Base-by-base conservation (phyloP, 1,139 yeast species). In the Debaryomyces singareniensis region DNA sequence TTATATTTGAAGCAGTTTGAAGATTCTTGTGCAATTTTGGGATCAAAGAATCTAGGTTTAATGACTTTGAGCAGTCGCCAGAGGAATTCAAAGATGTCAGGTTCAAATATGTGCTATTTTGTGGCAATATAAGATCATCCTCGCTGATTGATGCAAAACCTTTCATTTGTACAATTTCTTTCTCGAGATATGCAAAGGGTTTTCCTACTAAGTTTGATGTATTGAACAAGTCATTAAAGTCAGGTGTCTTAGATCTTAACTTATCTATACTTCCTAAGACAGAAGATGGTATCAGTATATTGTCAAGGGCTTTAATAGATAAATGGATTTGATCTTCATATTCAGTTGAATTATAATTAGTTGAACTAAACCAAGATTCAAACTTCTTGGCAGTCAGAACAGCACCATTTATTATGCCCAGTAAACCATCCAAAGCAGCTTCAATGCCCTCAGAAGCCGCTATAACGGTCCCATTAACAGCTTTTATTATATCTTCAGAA, bases 271-370 rank as follows among this genome's bases (percentile, higher is more conserved):
- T 69, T 2, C 51, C 47, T 39, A 80, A 69, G 24, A 85, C 72
- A 0, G 75, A 56, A 0, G 69, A 44, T 1, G 96, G 86, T 5
- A 91, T 81, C 10, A 70, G 50, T 31, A 91, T 53, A 36, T 78
- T 61, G 33, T 66, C 58, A 38, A 89, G 61, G 1, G 71, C 56
- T 3, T 58, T 49, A 2, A 85, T 64, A 0, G 93, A 78, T 18
- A 82, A 45, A 42, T 78, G 73, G 11, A 91, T 74, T 28, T 61
- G 59, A 11, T 53, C 42, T 7, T 69, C 38, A 16, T 56, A 47
- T 23, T 42, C 38, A n/a, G 39, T 35, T 3, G 60, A 38, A 5
- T 58, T 43, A 29, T 58, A 56, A 16, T 56, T 44, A 29, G 58
- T 57, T 16, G 61, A 60, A 2, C 71, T 61, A 42, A 89, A 78